Base-by-base conservation (phyloP, 352 stramenopile genomes). In the Heterotrichella gracilis region DNA sequence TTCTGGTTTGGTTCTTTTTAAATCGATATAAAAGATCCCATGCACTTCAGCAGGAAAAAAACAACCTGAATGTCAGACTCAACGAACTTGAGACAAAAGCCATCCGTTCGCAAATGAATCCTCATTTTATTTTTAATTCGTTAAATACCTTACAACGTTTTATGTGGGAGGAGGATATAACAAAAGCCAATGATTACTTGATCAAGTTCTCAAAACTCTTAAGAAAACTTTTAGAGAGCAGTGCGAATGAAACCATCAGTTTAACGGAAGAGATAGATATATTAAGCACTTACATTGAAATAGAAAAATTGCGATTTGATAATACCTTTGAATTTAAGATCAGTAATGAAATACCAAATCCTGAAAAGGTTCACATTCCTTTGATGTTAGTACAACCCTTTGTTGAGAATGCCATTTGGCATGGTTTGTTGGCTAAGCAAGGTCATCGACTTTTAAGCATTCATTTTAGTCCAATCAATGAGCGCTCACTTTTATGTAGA, bases 121-220 rank as follows among this genome's bases (percentile, higher is more conserved):
- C 32, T 17, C 32, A 53, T n/a, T 53, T 53, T n/a, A 53, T 53
- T 53, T 53, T 53, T 53, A 53, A 53, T 53, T 53, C 32, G 32
- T n/a, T 53, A 9, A 53, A 53, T n/a, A 53, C 32, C 32, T 17
- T 53, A 17, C 32, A 53, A 53, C 32, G n/a, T 17, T 53, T 53
- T n/a, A 53, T 53, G 9, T 53, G 9, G 9, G 32, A 17, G 32
- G n/a, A 53, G 9, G 32, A 53, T 53, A 53, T 17, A 17, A n/a
- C 9, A 53, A 53, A 53, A n/a, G 32, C 32, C 9, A 9, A 53
- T 17, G 9, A 17, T 53, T 53, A 53, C 32, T n/a, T 53, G 9
- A 17, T n/a, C n/a, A 53, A 53, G n/a, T 53, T 53, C n/a, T 53
- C 32, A n/a, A 53, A n/a, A 53, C 32, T 53, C 9, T 17, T 53